Percentiles rank a stretch among this genome's conserved stretches.
phyloP scores from a whole-genome alignment of 1,284 basidiomycete species.

The Coriolopsis trogii region DNA sequence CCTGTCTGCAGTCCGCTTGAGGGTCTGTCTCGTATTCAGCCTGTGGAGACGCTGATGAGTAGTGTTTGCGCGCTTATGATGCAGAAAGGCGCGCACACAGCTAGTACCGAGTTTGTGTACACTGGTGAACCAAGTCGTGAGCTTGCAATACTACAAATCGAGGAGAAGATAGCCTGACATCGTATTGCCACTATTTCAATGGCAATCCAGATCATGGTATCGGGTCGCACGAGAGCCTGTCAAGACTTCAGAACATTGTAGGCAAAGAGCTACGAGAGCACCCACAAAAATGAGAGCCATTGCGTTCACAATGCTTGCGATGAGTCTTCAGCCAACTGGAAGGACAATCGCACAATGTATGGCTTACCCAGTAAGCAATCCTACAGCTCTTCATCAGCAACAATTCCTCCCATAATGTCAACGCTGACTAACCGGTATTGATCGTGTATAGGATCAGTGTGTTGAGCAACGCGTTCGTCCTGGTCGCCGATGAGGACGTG shows the following conservation, averaged over 20 bases:
- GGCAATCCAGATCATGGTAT: conserved; percentile 7
- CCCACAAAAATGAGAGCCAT: conserved; percentile 1
- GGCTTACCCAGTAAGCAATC: conserved; percentile 2
- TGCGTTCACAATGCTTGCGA: background rate
- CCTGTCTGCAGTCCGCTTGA: too few relatives aligned
- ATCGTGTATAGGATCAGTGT: conserved; percentile 5
- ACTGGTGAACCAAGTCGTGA: too few relatives aligned
- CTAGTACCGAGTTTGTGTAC: too few relatives aligned
- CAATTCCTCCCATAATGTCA: background rate
- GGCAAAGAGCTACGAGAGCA: background rate
- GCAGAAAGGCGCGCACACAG: too few relatives aligned
- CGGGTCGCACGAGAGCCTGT: conserved; percentile 1
- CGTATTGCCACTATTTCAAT: background rate
- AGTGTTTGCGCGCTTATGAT: too few relatives aligned
- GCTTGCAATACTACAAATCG: too few relatives aligned
- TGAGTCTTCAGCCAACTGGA: background rate
- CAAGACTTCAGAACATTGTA: background rate
- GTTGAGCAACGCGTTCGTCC: conserved; percentile 6
- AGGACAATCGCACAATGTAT: background rate
- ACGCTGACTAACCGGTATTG: conserved; percentile 1
- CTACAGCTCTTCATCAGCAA: background rate
- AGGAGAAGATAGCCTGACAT: too few relatives aligned
- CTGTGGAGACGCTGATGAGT: too few relatives aligned
- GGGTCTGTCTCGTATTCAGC: too few relatives aligned
- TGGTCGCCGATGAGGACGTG: background rate